Percentiles rank a stretch among this genome's conserved stretches.
Conservation (phyloP, 2,329 filamentous ascomycete genomes). For the Phyllosticta citrichinensis region DNA sequence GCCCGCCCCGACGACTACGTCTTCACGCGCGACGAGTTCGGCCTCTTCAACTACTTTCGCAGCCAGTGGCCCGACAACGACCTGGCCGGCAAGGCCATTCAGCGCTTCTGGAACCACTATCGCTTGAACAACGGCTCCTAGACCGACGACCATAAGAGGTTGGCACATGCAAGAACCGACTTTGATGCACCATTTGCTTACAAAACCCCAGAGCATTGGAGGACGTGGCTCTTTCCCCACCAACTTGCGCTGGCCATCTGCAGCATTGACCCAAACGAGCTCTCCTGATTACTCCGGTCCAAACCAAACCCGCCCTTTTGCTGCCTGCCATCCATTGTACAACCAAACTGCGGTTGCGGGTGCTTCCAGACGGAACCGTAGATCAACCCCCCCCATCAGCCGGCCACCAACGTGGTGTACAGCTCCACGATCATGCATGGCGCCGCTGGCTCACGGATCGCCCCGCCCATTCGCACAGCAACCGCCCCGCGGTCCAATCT, state of each 20-base stretch:
- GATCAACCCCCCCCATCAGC: neutral
- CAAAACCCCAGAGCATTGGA: neutral
- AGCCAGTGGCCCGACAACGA: conserved; percentile 48
- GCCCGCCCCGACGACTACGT: conserved; percentile 59
- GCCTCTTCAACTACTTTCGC: conserved; percentile 79
- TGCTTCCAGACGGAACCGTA: neutral
- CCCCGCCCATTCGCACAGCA: neutral
- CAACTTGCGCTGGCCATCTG: neutral
- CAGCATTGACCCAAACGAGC: neutral
- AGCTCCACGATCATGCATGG: neutral
- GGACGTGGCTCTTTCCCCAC: neutral
- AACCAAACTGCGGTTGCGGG: neutral
- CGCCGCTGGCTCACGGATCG: neutral
- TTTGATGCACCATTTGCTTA: neutral
- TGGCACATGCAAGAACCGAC: neutral
- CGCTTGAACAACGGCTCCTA: conserved; percentile 15
- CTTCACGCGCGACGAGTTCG: conserved; percentile 67
- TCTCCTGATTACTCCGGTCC: neutral
- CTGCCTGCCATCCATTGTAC: neutral
- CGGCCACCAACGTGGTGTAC: neutral
- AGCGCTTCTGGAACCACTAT: conserved; percentile 47
- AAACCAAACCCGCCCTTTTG: neutral
- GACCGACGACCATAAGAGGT: neutral
- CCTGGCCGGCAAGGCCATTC: conserved; percentile 42
- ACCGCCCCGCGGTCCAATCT: neutral